A percentile compares a stretch with the other conserved stretches of the same genome.
These are phyloP conservation scores for Phytopythium chamaehyphon DNA, from an alignment of 352 stramenopile genomes.

Conservation along the genomic window DNA sequence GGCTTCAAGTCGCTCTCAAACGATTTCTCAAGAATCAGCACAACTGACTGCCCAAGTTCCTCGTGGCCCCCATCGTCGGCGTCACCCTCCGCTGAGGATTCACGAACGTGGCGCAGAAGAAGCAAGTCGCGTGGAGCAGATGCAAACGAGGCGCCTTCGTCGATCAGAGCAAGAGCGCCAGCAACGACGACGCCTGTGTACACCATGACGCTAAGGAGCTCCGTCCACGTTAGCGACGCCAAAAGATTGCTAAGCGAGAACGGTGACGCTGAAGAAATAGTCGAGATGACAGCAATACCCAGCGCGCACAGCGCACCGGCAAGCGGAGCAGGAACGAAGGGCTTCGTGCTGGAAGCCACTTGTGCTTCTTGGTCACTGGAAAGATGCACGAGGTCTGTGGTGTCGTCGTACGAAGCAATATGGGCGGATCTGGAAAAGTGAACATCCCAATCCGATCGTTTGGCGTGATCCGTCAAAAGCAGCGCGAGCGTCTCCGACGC, in stretches of 20 bases:
- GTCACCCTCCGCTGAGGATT: conserved; percentile 36
- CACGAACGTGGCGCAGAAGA: conserved; percentile 69
- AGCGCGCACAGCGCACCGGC: conserved; percentile 37
- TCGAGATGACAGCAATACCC: conserved; percentile 35
- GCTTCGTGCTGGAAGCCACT: conserved; percentile 35
- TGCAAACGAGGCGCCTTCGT: conserved; percentile 50
- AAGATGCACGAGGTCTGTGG: conserved; percentile 70
- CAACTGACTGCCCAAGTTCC: conserved; percentile 50
- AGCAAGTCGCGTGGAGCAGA: conserved; percentile 61
- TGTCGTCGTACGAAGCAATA: conserved; percentile 70
- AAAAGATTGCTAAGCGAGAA: neutral
- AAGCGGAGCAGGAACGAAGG: conserved; percentile 48
- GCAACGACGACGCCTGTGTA: conserved; percentile 40
- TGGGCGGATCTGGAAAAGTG: conserved; percentile 63
- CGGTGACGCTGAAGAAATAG: conserved; percentile 5
- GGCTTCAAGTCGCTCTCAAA: conserved; percentile 74
- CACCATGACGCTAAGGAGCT: conserved; percentile 41
- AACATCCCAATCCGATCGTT: conserved; percentile 73
- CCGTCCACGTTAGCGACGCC: conserved; percentile 31
- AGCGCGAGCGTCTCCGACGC: conserved; percentile 59
- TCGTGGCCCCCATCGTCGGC: conserved; percentile 33
- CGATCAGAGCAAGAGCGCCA: conserved; percentile 14
- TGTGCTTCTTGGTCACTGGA: conserved; percentile 39
- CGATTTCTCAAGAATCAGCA: conserved; percentile 77
- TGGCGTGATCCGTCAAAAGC: conserved; percentile 59